Percentiles rank a stretch among this genome's conserved stretches.
Evolutionary conservation across 2,329 filamentous ascomycete genomes (phyloP).

Genomic region (Phyllosticta paracitricarpa): DNA sequence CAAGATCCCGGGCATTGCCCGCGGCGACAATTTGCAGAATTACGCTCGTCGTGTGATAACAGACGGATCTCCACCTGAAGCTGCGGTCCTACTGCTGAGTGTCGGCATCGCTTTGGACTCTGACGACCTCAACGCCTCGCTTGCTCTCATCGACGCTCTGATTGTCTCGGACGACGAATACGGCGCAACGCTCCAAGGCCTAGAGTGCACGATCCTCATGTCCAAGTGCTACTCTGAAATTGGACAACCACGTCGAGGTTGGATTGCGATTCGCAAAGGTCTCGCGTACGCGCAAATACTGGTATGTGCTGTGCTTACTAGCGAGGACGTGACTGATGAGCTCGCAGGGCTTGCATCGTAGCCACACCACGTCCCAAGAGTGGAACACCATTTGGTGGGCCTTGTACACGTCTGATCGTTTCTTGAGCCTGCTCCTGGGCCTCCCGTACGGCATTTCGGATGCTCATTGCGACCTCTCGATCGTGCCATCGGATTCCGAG

Average conservation of each 20-base stretch:
- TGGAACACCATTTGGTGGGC: conserved; percentile 32
- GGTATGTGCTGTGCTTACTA: conserved; percentile 25
- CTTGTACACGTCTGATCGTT: conserved; percentile 37
- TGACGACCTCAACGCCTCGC: conserved; percentile 35
- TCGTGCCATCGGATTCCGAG: conserved; percentile 11
- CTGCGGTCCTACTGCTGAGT: conserved; percentile 27
- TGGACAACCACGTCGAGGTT: conserved; percentile 45
- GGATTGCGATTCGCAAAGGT: conserved; percentile 42
- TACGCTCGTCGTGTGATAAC: conserved; percentile 37
- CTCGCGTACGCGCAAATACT: conserved; percentile 44
- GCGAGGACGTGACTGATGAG: not conserved
- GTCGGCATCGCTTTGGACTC: conserved; percentile 31
- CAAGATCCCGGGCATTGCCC: conserved; percentile 32
- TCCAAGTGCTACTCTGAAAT: conserved; percentile 46
- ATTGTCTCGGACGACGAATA: conserved; percentile 42
- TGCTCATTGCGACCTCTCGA: conserved; percentile 24
- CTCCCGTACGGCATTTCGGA: conserved; percentile 38
- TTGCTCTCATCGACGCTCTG: conserved; percentile 37
- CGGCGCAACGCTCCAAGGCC: conserved; percentile 40
- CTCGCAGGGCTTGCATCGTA: conserved; percentile 28
- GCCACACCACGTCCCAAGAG: conserved; percentile 22
- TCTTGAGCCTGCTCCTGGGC: conserved; percentile 44
- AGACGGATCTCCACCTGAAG: conserved; percentile 31
- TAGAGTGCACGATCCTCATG: conserved; percentile 43
- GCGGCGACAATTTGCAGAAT: conserved; percentile 25